phyloP scores from a whole-genome alignment of 805 yeast genomes.

The Saccharomycopsis fodiens region DNA sequence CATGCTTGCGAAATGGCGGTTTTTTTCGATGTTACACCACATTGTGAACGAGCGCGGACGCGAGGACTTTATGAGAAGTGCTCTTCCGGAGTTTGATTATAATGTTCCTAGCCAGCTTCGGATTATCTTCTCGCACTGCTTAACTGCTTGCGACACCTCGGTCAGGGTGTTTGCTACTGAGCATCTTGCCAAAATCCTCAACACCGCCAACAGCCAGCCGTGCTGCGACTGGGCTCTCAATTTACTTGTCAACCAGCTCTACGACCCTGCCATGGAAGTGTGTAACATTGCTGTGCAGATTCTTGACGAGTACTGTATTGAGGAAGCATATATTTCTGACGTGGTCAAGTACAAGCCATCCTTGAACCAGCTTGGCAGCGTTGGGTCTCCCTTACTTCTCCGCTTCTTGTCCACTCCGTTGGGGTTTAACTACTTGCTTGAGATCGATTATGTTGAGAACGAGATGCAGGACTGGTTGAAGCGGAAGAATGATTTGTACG shows the following conservation, averaged over 20 bases:
- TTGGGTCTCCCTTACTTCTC: conserved; percentile 50
- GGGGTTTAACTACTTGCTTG: conserved; percentile 63
- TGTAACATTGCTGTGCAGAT: conserved; percentile 48
- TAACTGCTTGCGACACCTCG: conserved; percentile 44
- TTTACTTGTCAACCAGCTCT: conserved; percentile 56
- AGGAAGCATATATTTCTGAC: conserved; percentile 38
- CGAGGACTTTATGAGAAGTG: conserved; percentile 47
- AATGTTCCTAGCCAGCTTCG: conserved; percentile 57
- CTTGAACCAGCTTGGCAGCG: conserved; percentile 42
- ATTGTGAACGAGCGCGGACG: conserved; percentile 50
- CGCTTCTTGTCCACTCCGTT: conserved; percentile 54
- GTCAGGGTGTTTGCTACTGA: conserved; percentile 53
- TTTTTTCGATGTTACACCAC: conserved; percentile 73
- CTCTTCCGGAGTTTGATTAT: conserved; percentile 58
- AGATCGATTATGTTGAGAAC: conserved; percentile 49
- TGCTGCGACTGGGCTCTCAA: conserved; percentile 40
- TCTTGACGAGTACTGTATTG: conserved; percentile 45
- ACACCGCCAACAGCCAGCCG: conserved; percentile 10
- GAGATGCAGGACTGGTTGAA: conserved; percentile 67
- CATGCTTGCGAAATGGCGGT: conserved; percentile 73
- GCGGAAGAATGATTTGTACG: conserved; percentile 38
- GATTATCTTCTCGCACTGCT: conserved; percentile 54
- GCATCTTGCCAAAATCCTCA: conserved; percentile 37
- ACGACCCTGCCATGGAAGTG: conserved; percentile 54
- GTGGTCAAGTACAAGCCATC: conserved; percentile 52